These are phyloP conservation scores for Waltiozyma sp. DNA, from an alignment of 1,139 yeast genomes.

Conservation along the genomic window DNA sequence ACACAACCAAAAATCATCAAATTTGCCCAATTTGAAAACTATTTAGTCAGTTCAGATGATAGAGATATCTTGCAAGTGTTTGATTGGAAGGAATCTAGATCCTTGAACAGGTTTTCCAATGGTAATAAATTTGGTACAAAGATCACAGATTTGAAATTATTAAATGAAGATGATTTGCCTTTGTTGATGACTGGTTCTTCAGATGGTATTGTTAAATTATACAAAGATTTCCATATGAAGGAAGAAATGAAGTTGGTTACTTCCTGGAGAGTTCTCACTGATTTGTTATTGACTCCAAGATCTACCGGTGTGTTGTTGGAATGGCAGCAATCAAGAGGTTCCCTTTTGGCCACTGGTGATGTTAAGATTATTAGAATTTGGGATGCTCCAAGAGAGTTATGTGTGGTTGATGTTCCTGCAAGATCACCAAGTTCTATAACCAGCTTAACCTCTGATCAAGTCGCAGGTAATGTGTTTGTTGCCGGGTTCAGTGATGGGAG, in stretches of 20 bases:
- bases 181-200: constrained; percentile 79
- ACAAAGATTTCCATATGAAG: constrained; percentile 58
- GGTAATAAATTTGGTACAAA: constrained; percentile 81
- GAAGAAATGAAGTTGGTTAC: constrained; percentile 56
- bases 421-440: constrained; percentile 86
- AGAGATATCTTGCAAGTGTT: constrained; percentile 76
- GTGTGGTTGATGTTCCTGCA: constrained; percentile 82
- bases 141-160: constrained; percentile 73
- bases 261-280: constrained; percentile 91
- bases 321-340: constrained; percentile 96
- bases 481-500: constrained; percentile 95
- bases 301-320: constrained; percentile 81
- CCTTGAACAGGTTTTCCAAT: constrained; percentile 64
- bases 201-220: constrained; percentile 85
- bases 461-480: constrained; percentile 82
- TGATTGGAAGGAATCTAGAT: constrained; percentile 66
- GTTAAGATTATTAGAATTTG: constrained; percentile 83
- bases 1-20: constrained; percentile 70
- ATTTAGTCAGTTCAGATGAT: constrained; percentile 72
- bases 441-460: constrained; percentile 86
- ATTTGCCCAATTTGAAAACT: constrained; percentile 87
- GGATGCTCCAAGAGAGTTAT: constrained; percentile 94
- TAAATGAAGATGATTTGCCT: constrained; percentile 90
- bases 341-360: constrained; percentile 88
- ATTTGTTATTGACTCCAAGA: constrained; percentile 66